phyloP scores from a whole-genome alignment of 805 yeast genomes.

The Metschnikowia chrysomelidarum region DNA sequence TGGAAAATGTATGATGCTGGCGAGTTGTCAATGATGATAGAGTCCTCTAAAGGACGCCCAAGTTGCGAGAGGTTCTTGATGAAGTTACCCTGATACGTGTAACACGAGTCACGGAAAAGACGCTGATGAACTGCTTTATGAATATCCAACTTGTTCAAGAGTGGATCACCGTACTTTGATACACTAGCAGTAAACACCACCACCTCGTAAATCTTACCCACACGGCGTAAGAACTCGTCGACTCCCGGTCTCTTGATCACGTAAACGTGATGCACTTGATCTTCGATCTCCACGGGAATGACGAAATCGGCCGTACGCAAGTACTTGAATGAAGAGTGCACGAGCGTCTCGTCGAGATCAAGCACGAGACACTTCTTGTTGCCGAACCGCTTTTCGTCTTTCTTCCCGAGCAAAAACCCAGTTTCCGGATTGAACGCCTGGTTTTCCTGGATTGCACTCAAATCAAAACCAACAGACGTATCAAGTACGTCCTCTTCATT shows the following conservation, averaged over 20 bases:
- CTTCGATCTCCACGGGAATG: slow-evolving; percentile 95
- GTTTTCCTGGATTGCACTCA: slow-evolving; percentile 65
- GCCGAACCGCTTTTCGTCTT: slow-evolving; percentile 43
- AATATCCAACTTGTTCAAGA: slow-evolving; percentile 83
- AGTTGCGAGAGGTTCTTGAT: slow-evolving; percentile 91
- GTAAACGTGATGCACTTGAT: slow-evolving; percentile 88
- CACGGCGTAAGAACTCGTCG: slow-evolving; percentile 81
- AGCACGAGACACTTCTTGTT: slow-evolving; percentile 82
- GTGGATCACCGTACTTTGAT: slow-evolving; percentile 92
- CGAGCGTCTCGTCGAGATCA: slow-evolving; percentile 94
- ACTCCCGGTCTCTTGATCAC: slow-evolving; percentile 98
- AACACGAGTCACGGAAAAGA: slow-evolving; percentile 91
- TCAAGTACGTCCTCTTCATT: slow-evolving; percentile 24
- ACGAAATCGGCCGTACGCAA: slow-evolving; percentile 93
- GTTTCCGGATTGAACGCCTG: slow-evolving; percentile 63
- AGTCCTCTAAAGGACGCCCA: slow-evolving; percentile 84
- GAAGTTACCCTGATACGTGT: slow-evolving; percentile 89
- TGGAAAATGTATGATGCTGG: slow-evolving; percentile 98
- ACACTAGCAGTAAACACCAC: slow-evolving; percentile 98
- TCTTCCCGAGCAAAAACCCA: slow-evolving; percentile 63
- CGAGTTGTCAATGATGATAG: slow-evolving; percentile 92
- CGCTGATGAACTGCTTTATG: slow-evolving; percentile 80
- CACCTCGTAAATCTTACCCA: slow-evolving; percentile 87
- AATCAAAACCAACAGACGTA: slow-evolving; percentile 40
- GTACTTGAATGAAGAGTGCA: slow-evolving; percentile 91